These are phyloP conservation scores for Trichomonas vaginalis DNA, from an alignment of 208 protist species.

Conservation along the genomic window DNA sequence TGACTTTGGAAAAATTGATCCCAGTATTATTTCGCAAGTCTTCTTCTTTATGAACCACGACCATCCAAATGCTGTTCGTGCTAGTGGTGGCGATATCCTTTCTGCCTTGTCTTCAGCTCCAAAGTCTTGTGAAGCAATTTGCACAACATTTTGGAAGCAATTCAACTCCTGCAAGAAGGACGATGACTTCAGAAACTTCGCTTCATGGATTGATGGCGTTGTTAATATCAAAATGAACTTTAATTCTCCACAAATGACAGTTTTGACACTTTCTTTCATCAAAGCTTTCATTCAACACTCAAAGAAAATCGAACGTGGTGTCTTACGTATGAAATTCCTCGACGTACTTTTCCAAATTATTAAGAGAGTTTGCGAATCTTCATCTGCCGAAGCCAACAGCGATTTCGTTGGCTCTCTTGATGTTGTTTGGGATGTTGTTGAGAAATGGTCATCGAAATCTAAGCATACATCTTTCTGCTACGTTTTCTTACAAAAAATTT, in stretches of 20 bases:
- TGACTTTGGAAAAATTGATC: not conserved
- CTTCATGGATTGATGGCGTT: not conserved
- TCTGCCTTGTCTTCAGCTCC: not conserved
- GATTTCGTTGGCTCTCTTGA: not conserved
- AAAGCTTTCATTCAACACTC: not conserved
- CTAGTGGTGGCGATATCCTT: not conserved
- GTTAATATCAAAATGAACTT: not conserved
- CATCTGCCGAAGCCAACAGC: not conserved
- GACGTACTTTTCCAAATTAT: not conserved
- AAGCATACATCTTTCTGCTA: not conserved
- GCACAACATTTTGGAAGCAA: not conserved
- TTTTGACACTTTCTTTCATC: not conserved
- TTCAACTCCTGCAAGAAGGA: not conserved
- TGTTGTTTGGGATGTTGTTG: not conserved
- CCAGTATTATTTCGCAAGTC: not conserved
- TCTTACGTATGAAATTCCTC: not conserved
- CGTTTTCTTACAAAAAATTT: not conserved
- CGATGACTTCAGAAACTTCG: not conserved
- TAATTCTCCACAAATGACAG: not conserved
- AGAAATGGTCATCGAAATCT: not conserved
- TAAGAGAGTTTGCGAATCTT: not conserved
- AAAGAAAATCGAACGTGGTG: slow-evolving; percentile 11
- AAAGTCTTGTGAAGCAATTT: not conserved
- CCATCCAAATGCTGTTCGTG: not conserved
- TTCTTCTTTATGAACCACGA: not conserved